These are phyloP conservation scores for Aciculoconidium aculeatum DNA, from an alignment of 805 yeast species.

Conservation along the genomic window DNA sequence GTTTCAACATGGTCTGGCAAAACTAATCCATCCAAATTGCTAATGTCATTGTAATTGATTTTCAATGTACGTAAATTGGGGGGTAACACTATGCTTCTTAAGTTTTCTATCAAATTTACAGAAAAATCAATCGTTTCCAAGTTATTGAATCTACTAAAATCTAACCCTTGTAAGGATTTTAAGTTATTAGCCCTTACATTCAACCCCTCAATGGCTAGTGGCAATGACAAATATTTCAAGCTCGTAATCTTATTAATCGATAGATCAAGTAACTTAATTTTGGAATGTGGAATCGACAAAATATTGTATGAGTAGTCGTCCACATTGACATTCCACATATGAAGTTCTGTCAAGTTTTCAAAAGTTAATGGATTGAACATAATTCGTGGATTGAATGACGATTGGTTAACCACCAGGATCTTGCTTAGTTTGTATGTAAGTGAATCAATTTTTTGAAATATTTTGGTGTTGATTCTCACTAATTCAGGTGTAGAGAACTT, in stretches of 20 bases:
- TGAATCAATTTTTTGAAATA: constrained; percentile 7
- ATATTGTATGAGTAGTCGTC: constrained; percentile 5
- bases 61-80: constrained; percentile 7
- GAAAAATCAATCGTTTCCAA: constrained; percentile 11
- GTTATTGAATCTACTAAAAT: constrained; percentile 5
- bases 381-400: constrained; percentile 1
- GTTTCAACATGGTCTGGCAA: constrained; percentile 11
- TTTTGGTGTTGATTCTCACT: constrained; percentile 5
- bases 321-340: constrained; percentile 11
- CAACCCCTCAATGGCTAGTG: constrained; percentile 10
- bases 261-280: constrained; percentile 10
- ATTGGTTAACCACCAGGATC: constrained; percentile 8
- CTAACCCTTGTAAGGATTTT: constrained; percentile 9
- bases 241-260: constrained; percentile 12
- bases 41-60: constrained; percentile 12
- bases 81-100: constrained; percentile 9
- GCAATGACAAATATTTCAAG: constrained; percentile 9
- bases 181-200: constrained; percentile 12
- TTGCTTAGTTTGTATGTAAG: constrained; percentile 9
- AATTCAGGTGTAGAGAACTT: constrained; percentile 3
- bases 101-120: constrained; percentile 7
- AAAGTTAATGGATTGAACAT: constrained; percentile 6
- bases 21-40: constrained; percentile 1
- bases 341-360: constrained; percentile 8
- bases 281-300: constrained; percentile 1